Percentiles rank a stretch among this genome's conserved stretches.
These are phyloP conservation scores for Citrus inodora DNA, from an alignment of 345 rosid genomes.

Conservation along the genomic window DNA sequence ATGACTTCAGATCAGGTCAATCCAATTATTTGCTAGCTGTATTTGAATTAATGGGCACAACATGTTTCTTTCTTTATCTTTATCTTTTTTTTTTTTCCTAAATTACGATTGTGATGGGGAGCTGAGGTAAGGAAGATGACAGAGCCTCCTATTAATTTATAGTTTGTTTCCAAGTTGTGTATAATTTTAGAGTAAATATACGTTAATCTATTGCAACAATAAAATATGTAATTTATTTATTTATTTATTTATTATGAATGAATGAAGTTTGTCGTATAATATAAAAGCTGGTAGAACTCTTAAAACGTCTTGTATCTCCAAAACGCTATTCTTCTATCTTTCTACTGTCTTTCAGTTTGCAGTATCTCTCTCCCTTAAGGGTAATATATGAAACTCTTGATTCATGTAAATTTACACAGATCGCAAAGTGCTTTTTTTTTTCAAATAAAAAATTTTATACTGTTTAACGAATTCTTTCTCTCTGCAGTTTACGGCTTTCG, in stretches of 20 bases:
- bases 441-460: not conserved
- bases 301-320: not conserved
- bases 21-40: no score
- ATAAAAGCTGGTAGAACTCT: not conserved
- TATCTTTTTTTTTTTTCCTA: no score
- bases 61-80: no score
- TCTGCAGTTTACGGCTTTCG: not conserved
- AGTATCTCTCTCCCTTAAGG: not conserved
- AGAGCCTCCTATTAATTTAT: not conserved
- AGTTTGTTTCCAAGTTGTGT: not conserved
- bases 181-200: no score
- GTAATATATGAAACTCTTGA: not conserved
- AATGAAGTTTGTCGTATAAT: not conserved
- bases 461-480: not conserved
- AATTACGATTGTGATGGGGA: no score
- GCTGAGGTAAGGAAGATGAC: no score
- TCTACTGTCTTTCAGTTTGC: not conserved
- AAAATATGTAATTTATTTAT: no score
- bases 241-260: not conserved
- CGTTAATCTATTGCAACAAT: not conserved
- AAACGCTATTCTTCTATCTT: not conserved
- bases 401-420: not conserved
- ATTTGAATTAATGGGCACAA: no score
- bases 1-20: no score
- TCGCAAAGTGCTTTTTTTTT: not conserved